Evolutionary conservation across 2,329 filamentous ascomycete genomes (phyloP), one percentile per base, ranked within the genome.

Genomic region (Grosmannia penicillata): DNA sequence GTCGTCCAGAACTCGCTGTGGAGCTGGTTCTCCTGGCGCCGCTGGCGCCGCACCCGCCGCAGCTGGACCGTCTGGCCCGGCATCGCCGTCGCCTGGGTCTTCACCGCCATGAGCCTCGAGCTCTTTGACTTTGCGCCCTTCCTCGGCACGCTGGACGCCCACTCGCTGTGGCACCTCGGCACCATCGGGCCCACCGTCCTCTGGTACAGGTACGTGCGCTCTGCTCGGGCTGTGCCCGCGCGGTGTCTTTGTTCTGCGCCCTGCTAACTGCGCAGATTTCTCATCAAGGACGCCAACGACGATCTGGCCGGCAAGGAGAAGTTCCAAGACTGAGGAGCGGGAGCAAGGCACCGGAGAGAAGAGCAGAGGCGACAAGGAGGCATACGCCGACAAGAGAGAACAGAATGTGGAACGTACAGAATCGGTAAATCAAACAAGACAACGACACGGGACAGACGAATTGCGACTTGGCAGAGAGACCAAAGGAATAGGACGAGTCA

Each of bases 81-180:
- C 49, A 60, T 95, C 52, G 85, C 89, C 47, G 89, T 96, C 34
- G 82, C 82, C 3, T 95, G 86, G 86, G 71, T 98, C 49, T 75
- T 89, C 49, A 63, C 89, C 54, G 86, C 83, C 26, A 98, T 98
- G 91, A 89, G 89, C 57, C 66, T 98, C 57, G 91, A 98, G 63
- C 57, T 98, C 49, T 73, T 96, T 46, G 91, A 98, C 58, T 98
- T 98, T 52, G 75, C 91, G 38, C 91, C 91, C 3, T 70, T 82
- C 61, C 68, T 72, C 56, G 82, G 84, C 8, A 76, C 80, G 56
- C 60, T 98, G 36, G 91, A 98, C 66, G 91, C 91, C 4, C 91
- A 98, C 61, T 87, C 83, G 52, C 58, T 98, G 45, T 98, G 91
- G 91, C 91, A 98, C 68, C 56, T 94, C 44, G 85, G 87, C 40